Conservation (phyloP, 805 yeast species). For the Lipomyces mesembrius region DNA sequence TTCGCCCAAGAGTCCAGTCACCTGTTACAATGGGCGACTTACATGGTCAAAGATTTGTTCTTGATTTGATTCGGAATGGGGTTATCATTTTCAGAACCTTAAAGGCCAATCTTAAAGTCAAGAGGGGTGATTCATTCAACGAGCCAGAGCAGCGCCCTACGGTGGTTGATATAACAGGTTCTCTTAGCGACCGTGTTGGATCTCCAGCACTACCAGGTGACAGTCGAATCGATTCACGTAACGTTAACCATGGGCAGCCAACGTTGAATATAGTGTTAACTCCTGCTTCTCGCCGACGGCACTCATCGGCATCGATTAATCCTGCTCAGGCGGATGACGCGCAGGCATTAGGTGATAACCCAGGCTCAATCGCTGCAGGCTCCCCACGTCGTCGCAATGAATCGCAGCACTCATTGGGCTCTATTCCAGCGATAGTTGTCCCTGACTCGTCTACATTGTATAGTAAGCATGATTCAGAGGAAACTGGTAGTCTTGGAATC, state of each 20-base stretch:
- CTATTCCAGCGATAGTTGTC: slow-evolving; percentile 3
- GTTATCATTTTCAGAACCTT: slow-evolving; percentile 56
- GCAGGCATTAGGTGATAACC: background rate
- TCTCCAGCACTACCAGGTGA: background rate
- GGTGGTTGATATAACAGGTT: slow-evolving; percentile 24
- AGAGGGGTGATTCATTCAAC: slow-evolving; percentile 10
- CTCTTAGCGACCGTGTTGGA: slow-evolving; percentile 3
- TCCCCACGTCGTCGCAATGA: background rate
- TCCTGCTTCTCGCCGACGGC: background rate
- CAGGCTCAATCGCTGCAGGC: background rate
- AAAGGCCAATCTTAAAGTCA: slow-evolving; percentile 10
- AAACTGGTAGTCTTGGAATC: background rate
- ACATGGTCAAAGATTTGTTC: slow-evolving; percentile 61
- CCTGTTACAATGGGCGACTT: slow-evolving; percentile 59
- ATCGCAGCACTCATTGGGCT: background rate
- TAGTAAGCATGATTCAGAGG: background rate
- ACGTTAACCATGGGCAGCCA: background rate
- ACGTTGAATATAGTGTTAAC: slow-evolving; percentile 1
- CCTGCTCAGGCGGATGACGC: background rate
- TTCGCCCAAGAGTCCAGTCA: slow-evolving; percentile 57
- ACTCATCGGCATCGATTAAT: background rate
- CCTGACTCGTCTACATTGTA: background rate
- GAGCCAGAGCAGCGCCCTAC: slow-evolving; percentile 19
- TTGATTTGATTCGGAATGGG: slow-evolving; percentile 64
- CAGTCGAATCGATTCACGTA: slow-evolving; percentile 1